Evolutionary conservation across 169 alveolate species (phyloP).

Genomic region (Amoebophrya sp.): DNA sequence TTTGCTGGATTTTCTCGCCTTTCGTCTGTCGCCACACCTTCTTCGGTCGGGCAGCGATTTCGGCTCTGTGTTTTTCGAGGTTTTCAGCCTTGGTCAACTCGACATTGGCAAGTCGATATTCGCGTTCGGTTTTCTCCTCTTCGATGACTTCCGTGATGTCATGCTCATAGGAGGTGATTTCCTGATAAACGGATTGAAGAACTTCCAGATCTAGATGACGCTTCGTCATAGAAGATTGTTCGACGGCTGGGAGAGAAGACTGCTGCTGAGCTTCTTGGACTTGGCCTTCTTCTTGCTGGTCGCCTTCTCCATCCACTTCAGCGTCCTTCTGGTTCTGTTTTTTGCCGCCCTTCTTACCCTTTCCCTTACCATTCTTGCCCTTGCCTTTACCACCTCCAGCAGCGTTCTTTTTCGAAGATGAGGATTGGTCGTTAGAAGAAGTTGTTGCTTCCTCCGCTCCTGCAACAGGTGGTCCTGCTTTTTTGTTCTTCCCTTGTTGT

Average conservation of each 20-base stretch:
- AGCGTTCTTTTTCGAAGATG: slow-evolving; percentile 12
- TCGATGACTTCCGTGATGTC: slow-evolving; percentile 21
- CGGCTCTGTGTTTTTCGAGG: slow-evolving; percentile 5
- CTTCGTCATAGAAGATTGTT: neutral
- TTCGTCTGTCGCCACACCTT: slow-evolving; percentile 17
- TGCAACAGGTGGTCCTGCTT: neutral
- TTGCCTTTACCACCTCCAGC: neutral
- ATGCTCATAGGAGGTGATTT: neutral
- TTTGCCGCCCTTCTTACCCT: neutral
- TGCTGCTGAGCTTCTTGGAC: neutral
- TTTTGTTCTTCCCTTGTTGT: neutral
- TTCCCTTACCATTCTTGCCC: neutral
- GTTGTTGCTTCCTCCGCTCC: slow-evolving; percentile 12
- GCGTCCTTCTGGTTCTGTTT: neutral
- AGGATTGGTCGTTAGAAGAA: slow-evolving; percentile 13
- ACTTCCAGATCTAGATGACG: neutral
- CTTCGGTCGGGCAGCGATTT: neutral
- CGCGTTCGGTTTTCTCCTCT: slow-evolving; percentile 40
- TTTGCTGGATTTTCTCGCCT: neutral
- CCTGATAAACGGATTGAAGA: neutral
- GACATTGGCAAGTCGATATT: slow-evolving; percentile 40
- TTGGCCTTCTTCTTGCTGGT: neutral
- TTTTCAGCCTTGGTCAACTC: slow-evolving; percentile 43
- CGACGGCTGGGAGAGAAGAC: neutral
- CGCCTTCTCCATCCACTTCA: slow-evolving; percentile 30